A percentile compares a stretch with the other conserved stretches of the same genome.
These are phyloP conservation scores for Cephaloascus albidus DNA, from an alignment of 805 yeast species.

Conservation along the genomic window DNA sequence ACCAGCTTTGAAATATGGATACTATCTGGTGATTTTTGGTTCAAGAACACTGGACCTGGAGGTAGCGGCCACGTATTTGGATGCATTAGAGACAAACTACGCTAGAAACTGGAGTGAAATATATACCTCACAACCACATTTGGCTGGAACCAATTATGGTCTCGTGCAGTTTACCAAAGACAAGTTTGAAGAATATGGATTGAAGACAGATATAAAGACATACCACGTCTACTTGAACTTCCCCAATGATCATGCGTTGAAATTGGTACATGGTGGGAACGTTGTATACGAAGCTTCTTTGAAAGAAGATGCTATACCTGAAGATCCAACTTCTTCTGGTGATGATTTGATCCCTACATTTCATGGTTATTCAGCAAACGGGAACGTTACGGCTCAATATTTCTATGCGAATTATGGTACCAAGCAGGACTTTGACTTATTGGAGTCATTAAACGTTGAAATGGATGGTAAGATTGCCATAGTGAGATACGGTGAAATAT, in stretches of 20 bases:
- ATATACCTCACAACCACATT: conserved; percentile 45
- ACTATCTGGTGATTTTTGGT: too few relatives aligned
- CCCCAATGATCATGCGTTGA: conserved; percentile 47
- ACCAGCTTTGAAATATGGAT: too few relatives aligned
- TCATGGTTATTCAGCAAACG: conserved; percentile 69
- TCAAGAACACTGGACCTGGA: too few relatives aligned
- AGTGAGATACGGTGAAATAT: conserved; percentile 56
- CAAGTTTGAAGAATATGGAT: conserved; percentile 53
- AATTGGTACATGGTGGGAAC: conserved; percentile 22
- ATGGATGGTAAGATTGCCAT: conserved; percentile 53
- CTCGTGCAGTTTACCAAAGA: conserved; percentile 50
- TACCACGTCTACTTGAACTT: conserved; percentile 57
- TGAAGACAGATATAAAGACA: conserved; percentile 39
- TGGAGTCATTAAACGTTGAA: conserved; percentile 37
- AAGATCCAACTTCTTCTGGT: conserved; percentile 39
- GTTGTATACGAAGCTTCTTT: conserved; percentile 44
- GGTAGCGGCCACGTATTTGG: too few relatives aligned
- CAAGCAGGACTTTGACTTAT: conserved; percentile 42
- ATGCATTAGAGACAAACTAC: conserved; percentile 17
- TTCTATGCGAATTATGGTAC: conserved; percentile 68
- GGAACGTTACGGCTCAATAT: conserved; percentile 59
- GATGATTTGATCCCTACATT: conserved; percentile 56
- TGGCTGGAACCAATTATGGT: conserved; percentile 44
- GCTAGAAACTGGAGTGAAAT: conserved; percentile 46
- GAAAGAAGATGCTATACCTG: conserved; percentile 34